These are phyloP conservation scores for Fusarium longipes DNA, from an alignment of 2,329 filamentous ascomycete genomes.

Conservation along the genomic window DNA sequence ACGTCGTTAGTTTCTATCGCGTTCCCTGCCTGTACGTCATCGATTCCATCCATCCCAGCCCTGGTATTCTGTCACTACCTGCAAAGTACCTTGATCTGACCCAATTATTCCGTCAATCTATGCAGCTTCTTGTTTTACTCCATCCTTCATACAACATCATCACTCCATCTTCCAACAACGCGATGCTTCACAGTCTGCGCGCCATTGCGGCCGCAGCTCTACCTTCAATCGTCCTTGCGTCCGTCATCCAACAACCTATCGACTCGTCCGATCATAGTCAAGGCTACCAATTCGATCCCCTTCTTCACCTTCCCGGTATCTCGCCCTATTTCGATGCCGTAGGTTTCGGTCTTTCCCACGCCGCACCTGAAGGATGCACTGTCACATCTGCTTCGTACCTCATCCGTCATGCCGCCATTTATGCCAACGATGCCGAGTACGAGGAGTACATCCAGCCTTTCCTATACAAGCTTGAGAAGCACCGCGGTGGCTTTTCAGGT, in stretches of 20 bases:
- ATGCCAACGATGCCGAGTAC: constrained; percentile 42
- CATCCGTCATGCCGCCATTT: constrained; percentile 41
- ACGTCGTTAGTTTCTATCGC: not conserved
- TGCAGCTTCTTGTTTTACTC: not conserved
- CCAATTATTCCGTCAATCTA: not conserved
- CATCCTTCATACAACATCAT: not conserved
- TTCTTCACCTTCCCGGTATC: constrained; percentile 40
- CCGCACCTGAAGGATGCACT: constrained; percentile 38
- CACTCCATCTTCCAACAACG: not conserved
- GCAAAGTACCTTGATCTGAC: no score
- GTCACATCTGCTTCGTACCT: constrained; percentile 40
- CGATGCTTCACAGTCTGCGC: constrained; percentile 21
- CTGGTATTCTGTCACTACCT: not conserved
- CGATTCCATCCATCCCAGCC: not conserved
- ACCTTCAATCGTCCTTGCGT: constrained; percentile 3
- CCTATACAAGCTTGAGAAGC: constrained; percentile 37
- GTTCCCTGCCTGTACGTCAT: not conserved
- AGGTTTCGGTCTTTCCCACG: constrained; percentile 37
- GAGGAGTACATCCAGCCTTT: constrained; percentile 43
- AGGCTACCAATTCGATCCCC: constrained; percentile 42
- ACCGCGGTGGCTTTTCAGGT: constrained; percentile 37
- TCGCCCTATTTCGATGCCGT: constrained; percentile 44
- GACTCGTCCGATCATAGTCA: constrained; percentile 35
- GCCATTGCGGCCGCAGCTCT: constrained; percentile 6
- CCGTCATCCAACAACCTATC: constrained; percentile 32